Evolutionary conservation across 228 moss, liverwort and hornwort species (phyloP), one percentile per base, ranked within the genome.

Genomic region (Sphagnum magellanicum): DNA sequence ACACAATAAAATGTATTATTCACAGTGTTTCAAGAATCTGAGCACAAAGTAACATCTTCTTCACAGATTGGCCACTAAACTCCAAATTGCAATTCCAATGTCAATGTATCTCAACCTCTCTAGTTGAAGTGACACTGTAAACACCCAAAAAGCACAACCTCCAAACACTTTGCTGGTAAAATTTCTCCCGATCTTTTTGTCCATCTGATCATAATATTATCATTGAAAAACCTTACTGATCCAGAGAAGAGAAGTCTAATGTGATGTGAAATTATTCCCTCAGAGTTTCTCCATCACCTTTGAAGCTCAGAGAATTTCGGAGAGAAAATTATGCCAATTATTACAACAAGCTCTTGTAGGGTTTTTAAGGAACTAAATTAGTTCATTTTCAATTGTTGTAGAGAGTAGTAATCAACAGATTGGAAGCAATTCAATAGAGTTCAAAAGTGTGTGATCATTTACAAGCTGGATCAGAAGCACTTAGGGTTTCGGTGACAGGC

Each of bases 401-500:
- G 7, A 16, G 17, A n/a, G 61, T n/a, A 16, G 16, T 16, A 6
- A 14, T 16, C 14, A 14, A 47, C 8, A 6, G 16, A 17, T 63
- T 10, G 7, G 46, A 16, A 4, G 48, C 46, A n/a, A 8, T 63
- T 63, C 10, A 2, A 6, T 12, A 65, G 8, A 49, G 49, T 10
- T 8, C 6, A 10, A 50, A 32, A 13, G 49, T 64, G 48, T n/a
- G 8, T 48, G 63, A 50, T 5, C 13, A 70, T 32, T 0, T 16
- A 76, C 80, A 53, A 64, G 68, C 68, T 61, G 10, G 55, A 60
- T 16, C 61, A 49, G 76, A 76, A 10, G 58, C 74, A 65, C 71
- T 80, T 48, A 59, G 51, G 7, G 71, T 65, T 12, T 65, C 74
- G 67, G 60, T 61, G 65, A 48, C 48, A 50, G 61, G 4, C 67